phyloP scores from a whole-genome alignment of 441 rosid species.

The Adansonia gregorii region DNA sequence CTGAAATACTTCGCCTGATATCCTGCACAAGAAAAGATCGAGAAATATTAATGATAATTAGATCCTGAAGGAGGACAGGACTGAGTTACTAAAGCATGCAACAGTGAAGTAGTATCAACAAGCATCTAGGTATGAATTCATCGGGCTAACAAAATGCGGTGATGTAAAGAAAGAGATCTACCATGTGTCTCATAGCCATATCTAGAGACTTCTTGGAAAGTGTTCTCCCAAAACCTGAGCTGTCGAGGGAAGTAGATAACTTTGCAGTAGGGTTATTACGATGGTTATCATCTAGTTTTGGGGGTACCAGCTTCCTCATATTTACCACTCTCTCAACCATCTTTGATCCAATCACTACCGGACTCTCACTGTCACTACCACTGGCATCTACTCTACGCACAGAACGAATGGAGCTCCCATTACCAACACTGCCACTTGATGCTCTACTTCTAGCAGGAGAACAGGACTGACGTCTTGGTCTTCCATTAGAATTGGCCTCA shows the following conservation, averaged over 20 bases:
- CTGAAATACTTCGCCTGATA: constrained; percentile 67
- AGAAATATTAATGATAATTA: not conserved
- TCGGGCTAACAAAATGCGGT: not conserved
- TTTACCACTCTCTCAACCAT: constrained; percentile 93
- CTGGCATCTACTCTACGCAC: constrained; percentile 37
- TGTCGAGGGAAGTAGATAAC: constrained; percentile 47
- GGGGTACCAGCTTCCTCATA: constrained; percentile 89
- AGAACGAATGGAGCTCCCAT: constrained; percentile 40
- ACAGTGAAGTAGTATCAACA: not conserved
- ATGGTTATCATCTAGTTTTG: constrained; percentile 51
- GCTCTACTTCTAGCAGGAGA: constrained; percentile 64
- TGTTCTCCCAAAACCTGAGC: constrained; percentile 74
- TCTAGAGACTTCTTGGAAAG: constrained; percentile 79
- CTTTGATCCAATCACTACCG: constrained; percentile 71
- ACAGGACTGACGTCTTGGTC: constrained; percentile 63
- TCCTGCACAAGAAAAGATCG: constrained; percentile 48
- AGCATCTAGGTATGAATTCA: not conserved
- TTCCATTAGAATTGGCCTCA: constrained; percentile 46
- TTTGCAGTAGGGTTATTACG: constrained; percentile 46
- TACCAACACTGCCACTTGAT: constrained; percentile 36
- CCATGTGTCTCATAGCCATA: constrained; percentile 91
- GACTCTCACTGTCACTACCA: constrained; percentile 62
- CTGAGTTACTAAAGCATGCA: not conserved
- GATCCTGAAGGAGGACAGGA: not conserved
- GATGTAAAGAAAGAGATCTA: constrained; percentile 32